Evolutionary conservation across 768 basidiomycete genomes (phyloP).

Genomic region (Naganishia onofrii): DNA sequence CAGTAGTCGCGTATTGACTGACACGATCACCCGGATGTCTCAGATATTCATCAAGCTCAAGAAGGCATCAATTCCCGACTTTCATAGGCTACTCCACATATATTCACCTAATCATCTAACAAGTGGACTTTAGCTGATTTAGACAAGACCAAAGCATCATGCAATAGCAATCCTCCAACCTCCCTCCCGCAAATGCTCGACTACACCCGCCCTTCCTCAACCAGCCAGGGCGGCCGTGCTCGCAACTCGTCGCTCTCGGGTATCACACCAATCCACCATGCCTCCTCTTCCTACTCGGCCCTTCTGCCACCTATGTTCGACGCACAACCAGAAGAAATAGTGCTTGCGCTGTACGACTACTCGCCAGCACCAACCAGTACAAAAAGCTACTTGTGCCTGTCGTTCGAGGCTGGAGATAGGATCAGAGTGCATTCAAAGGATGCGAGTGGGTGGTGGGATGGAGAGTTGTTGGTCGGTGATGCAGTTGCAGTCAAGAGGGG

Average conservation of each 20-base stretch:
- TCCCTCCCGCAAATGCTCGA: conserved; percentile 1
- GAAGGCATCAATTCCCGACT: not conserved
- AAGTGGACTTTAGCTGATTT: too few relatives aligned
- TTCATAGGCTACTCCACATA: too few relatives aligned
- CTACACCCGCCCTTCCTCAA: not conserved
- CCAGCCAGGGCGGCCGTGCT: not conserved
- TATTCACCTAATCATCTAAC: too few relatives aligned
- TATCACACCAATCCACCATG: conserved; percentile 3
- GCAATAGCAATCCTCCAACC: not conserved
- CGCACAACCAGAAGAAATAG: conserved; percentile 60
- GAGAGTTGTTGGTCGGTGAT: conserved; percentile 60
- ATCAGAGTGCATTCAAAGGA: conserved; percentile 88
- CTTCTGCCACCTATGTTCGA: conserved; percentile 30
- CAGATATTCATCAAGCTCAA: conserved; percentile 6
- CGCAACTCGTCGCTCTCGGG: not conserved
- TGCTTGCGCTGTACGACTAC: conserved; percentile 91
- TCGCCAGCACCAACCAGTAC: conserved; percentile 61
- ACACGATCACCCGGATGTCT: conserved; percentile 1
- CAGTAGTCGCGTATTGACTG: not conserved
- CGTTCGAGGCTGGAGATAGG: conserved; percentile 84
- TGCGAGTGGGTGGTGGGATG: conserved; percentile 96
- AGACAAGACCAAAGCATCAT: not conserved
- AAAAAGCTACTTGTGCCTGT: conserved; percentile 70
- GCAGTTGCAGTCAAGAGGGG: conserved; percentile 60
- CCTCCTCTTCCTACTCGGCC: conserved; percentile 17